Conservation (phyloP, 495 filamentous ascomycete genomes). For the Collariella sp. region DNA sequence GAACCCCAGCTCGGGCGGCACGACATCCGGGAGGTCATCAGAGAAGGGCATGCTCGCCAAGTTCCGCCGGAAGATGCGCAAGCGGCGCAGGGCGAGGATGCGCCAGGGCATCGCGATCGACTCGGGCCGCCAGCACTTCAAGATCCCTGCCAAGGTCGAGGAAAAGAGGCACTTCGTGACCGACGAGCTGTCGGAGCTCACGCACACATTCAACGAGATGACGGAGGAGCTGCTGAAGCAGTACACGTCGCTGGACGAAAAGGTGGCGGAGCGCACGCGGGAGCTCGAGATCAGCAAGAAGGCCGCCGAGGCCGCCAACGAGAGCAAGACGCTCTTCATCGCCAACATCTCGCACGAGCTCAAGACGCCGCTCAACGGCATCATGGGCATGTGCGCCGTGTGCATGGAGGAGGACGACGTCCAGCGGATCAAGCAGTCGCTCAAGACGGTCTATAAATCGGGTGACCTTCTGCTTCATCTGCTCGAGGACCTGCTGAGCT, state of each 20-base stretch:
- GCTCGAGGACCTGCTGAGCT: slow-evolving; percentile 83
- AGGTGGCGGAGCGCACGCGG: slow-evolving; percentile 70
- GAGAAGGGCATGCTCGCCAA: slow-evolving; percentile 32
- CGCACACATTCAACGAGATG: slow-evolving; percentile 87
- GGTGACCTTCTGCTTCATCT: slow-evolving; percentile 80
- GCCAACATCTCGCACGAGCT: slow-evolving; percentile 94
- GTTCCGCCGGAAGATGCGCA: slow-evolving; percentile 29
- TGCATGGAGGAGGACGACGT: slow-evolving; percentile 85
- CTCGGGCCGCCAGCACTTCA: slow-evolving; percentile 51
- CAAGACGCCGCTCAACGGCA: slow-evolving; percentile 87
- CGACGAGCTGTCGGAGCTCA: slow-evolving; percentile 83
- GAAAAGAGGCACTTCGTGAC: slow-evolving; percentile 66
- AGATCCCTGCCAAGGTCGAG: slow-evolving; percentile 73
- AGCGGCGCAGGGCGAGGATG: slow-evolving; percentile 16
- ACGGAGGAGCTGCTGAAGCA: slow-evolving; percentile 81
- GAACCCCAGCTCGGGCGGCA: slow-evolving; percentile 31
- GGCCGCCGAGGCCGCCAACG: slow-evolving; percentile 83
- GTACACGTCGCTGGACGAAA: slow-evolving; percentile 73
- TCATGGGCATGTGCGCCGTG: slow-evolving; percentile 85
- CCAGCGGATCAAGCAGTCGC: slow-evolving; percentile 62
- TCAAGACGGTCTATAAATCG: slow-evolving; percentile 82
- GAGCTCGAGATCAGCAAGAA: slow-evolving; percentile 84
- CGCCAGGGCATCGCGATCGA: slow-evolving; percentile 37
- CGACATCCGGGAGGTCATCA: slow-evolving; percentile 29
- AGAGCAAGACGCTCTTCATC: slow-evolving; percentile 92